Percentiles rank a stretch among this genome's conserved stretches.
Conservation (phyloP, 75 land plant species). For the Selaginella moellendorffii region DNA sequence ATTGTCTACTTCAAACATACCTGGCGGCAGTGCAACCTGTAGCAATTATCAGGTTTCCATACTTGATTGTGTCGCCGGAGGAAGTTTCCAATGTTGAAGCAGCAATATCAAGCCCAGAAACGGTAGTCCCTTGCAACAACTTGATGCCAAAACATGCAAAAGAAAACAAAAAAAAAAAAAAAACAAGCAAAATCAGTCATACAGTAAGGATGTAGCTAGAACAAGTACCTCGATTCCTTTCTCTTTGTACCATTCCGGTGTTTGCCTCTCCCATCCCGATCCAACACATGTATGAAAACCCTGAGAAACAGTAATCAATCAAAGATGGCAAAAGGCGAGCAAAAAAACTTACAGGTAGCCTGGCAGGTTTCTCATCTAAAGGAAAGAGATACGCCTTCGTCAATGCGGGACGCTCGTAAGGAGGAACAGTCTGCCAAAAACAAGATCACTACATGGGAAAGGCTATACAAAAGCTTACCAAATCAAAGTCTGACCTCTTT, state of each 20-base stretch:
- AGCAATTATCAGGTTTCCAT: conserved; percentile 64
- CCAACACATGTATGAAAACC: conserved; percentile 98
- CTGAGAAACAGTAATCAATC: conserved; percentile 20
- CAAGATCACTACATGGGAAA: neutral
- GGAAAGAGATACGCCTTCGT: conserved; percentile 82
- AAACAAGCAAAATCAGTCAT: neutral
- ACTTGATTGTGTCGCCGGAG: conserved; percentile 61
- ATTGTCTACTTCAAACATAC: too few relatives aligned
- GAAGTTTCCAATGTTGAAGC: conserved; percentile 43
- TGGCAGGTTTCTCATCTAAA: conserved; percentile 66
- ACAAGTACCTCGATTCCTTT: conserved; percentile 80
- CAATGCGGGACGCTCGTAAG: conserved; percentile 92
- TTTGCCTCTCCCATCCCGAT: conserved; percentile 70
- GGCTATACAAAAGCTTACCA: conserved; percentile 11
- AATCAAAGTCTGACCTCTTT: conserved; percentile 65
- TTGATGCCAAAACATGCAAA: conserved; percentile 3
- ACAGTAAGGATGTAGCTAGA: neutral
- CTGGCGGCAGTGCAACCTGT: conserved; percentile 66
- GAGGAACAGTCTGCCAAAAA: conserved; percentile 49
- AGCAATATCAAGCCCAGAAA: conserved; percentile 40
- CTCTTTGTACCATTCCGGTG: conserved; percentile 80
- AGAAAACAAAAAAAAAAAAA: neutral
- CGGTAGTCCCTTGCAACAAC: conserved; percentile 55
- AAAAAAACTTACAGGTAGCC: conserved; percentile 51
- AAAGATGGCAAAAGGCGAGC: neutral